Percentiles rank a stretch among this genome's conserved stretches.
Evolutionary conservation across 768 basidiomycete species (phyloP).

Genomic region (Tephrocybe rancida): DNA sequence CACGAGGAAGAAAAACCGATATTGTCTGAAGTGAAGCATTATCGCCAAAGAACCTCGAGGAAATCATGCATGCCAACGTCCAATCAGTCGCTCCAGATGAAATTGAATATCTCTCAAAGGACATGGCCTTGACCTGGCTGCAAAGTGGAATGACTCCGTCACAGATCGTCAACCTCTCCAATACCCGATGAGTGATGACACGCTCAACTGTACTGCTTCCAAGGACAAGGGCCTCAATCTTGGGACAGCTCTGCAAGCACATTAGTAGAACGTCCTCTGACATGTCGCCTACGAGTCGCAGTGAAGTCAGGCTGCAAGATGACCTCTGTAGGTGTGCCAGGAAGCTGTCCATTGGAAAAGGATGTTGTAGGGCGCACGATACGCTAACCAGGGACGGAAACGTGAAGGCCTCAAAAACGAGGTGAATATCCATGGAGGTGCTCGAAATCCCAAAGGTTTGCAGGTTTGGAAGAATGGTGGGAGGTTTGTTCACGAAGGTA

Average conservation of each 20-base stretch:
- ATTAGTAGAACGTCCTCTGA: background rate
- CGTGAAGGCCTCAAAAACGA: slow-evolving; percentile 1
- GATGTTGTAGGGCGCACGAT: background rate
- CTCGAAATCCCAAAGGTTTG: background rate
- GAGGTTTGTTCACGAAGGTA: background rate
- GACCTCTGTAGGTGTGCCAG: background rate
- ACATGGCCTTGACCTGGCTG: no score
- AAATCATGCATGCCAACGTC: no score
- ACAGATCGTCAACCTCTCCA: no score
- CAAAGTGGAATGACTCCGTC: no score
- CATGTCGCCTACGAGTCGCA: background rate
- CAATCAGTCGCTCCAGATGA: no score
- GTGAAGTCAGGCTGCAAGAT: background rate
- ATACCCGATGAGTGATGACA: no score
- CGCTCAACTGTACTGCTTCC: no score
- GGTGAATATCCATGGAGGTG: background rate
- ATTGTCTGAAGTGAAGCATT: no score
- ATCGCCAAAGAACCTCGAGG: no score
- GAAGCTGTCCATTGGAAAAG: background rate
- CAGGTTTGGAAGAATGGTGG: background rate
- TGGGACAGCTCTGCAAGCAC: slow-evolving; percentile 3
- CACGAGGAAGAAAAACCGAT: no score
- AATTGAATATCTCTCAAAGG: no score
- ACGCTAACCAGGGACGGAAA: background rate
- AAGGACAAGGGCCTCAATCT: no score